These are phyloP conservation scores for Phaeolepiota aurea DNA, from an alignment of 768 basidiomycete species.

Conservation along the genomic window DNA sequence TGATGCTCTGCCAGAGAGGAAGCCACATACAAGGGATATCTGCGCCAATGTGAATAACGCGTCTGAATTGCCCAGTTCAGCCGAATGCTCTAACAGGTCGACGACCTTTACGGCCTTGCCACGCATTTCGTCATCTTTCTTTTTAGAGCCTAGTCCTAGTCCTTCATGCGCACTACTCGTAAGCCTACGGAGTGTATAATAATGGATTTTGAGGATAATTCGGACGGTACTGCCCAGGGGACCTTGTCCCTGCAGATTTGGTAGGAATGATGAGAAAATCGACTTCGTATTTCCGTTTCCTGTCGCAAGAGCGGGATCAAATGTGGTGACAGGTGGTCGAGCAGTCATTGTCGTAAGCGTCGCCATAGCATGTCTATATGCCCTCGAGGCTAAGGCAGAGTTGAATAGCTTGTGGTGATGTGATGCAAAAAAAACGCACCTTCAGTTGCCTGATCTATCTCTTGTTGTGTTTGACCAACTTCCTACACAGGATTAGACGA, in stretches of 20 bases:
- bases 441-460: constrained; percentile 40
- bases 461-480: constrained; percentile 16
- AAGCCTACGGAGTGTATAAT: constrained; percentile 42
- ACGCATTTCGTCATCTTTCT: constrained; percentile 57
- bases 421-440: constrained; percentile 25
- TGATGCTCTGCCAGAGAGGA: not conserved
- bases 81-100: constrained; percentile 73
- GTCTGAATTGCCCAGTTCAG: constrained; percentile 68
- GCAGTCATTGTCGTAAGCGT: constrained; percentile 62
- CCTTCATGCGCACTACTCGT: constrained; percentile 31
- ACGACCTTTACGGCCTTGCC: constrained; percentile 75
- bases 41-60: constrained; percentile 63
- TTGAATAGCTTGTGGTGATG: not conserved
- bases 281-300: constrained; percentile 36
- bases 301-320: constrained; percentile 42
- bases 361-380: constrained; percentile 67
- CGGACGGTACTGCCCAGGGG: constrained; percentile 66
- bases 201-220: constrained; percentile 57
- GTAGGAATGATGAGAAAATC: constrained; percentile 57
- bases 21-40: constrained; percentile 56
- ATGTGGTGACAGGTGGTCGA: constrained; percentile 45
- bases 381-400: constrained; percentile 45
- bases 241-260: constrained; percentile 69
- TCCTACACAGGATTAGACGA: not conserved
- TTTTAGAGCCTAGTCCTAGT: constrained; percentile 32